Evolutionary conservation across 352 stramenopile species (phyloP).

Genomic region (Pythium grandisporangium): DNA sequence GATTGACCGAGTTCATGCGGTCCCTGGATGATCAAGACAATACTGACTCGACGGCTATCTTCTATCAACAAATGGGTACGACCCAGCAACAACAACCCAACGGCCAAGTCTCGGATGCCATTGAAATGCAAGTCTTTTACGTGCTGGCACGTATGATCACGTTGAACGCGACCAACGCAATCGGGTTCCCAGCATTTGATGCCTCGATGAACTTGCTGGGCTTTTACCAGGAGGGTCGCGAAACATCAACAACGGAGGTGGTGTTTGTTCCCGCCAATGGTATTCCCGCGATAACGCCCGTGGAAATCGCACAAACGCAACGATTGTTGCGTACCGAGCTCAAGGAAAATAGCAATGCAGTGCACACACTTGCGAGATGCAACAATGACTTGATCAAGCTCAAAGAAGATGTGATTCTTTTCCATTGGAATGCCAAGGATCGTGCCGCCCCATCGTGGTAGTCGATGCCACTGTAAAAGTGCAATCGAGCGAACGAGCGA

Average conservation of each 20-base stretch:
- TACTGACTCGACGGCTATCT: conserved; percentile 30
- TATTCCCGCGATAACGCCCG: conserved; percentile 58
- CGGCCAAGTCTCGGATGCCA: conserved; percentile 51
- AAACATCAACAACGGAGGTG: conserved; percentile 71
- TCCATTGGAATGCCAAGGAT: conserved; percentile 79
- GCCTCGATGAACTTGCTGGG: conserved; percentile 55
- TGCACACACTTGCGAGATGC: conserved; percentile 60
- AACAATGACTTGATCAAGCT: conserved; percentile 81
- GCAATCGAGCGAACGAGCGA: no score
- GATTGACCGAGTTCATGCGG: conserved; percentile 72
- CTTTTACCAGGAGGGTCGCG: conserved; percentile 71
- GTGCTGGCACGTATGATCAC: conserved; percentile 72
- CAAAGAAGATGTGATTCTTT: conserved; percentile 81
- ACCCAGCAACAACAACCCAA: conserved; percentile 14
- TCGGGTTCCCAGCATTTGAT: conserved; percentile 76
- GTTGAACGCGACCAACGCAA: conserved; percentile 54
- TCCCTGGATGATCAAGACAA: conserved; percentile 63
- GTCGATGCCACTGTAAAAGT: no score
- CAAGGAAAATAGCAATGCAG: conserved; percentile 58
- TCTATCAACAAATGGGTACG: conserved; percentile 49
- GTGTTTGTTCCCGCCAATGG: conserved; percentile 73
- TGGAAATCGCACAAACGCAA: conserved; percentile 63
- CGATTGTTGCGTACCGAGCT: conserved; percentile 54
- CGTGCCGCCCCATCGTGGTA: conserved; percentile 29
- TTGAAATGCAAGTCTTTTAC: conserved; percentile 78